phyloP scores from a whole-genome alignment of 129 eudicot genomes.

The Artemisia annua region DNA sequence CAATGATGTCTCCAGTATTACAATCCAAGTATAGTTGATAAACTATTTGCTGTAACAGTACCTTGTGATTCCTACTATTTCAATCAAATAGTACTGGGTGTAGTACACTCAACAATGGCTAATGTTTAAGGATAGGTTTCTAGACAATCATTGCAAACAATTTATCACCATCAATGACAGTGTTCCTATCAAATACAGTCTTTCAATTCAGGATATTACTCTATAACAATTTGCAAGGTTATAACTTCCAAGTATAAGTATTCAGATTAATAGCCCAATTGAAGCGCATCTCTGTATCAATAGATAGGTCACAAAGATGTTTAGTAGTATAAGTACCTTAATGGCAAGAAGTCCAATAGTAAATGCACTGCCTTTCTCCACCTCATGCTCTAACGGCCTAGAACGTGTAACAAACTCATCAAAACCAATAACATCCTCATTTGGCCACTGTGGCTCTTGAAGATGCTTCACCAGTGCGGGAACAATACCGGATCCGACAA shows the following conservation, averaged over 20 bases:
- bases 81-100: not conserved
- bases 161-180: not conserved
- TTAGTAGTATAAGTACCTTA: conserved; percentile 47
- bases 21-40: not conserved
- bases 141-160: not conserved
- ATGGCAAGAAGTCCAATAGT: conserved; percentile 93
- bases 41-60: not conserved
- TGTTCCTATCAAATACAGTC: not conserved
- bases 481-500: conserved; percentile 79
- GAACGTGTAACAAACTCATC: conserved; percentile 34
- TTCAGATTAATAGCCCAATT: not conserved
- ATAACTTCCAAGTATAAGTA: not conserved
- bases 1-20: too few relatives aligned
- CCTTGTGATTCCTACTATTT: too few relatives aligned
- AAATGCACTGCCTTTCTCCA: conserved; percentile 88
- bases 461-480: conserved; percentile 66
- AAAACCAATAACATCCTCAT: conserved; percentile 30
- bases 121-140: not conserved
- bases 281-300: not conserved
- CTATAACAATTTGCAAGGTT: conserved; percentile 12
- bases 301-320: not conserved
- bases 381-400: conserved; percentile 69
- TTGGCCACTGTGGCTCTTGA: conserved; percentile 46
- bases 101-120: not conserved
- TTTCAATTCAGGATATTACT: not conserved